Conservation (phyloP, 805 yeast species). For the Metschnikowia koreensis region DNA sequence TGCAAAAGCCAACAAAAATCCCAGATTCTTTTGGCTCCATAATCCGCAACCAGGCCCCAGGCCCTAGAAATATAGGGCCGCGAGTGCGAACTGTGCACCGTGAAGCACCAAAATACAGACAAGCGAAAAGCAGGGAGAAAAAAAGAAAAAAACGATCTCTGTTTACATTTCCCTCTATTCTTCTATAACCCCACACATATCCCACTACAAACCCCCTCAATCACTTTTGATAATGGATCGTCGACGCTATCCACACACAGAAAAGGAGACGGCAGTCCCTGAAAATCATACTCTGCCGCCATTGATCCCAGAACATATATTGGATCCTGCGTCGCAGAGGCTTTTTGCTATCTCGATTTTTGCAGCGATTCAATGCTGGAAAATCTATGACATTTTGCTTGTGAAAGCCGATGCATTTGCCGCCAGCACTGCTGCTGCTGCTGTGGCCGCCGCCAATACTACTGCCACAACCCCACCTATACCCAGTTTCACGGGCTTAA, state of each 20-base stretch:
- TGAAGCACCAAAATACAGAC: not conserved
- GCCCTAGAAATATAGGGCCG: not conserved
- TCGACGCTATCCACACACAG: not conserved
- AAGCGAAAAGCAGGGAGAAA: not conserved
- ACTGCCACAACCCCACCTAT: not conserved
- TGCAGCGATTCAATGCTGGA: conserved; percentile 79
- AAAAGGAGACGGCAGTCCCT: not conserved
- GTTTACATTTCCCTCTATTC: not conserved
- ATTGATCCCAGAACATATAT: conserved; percentile 58
- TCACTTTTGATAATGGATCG: not conserved
- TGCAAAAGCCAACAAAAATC: too few relatives aligned
- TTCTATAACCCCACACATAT: not conserved
- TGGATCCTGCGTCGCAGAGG: conserved; percentile 79
- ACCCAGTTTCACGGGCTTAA: conserved; percentile 36
- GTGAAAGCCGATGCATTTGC: conserved; percentile 45
- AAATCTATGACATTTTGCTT: conserved; percentile 66
- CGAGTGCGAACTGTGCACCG: not conserved
- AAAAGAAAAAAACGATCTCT: not conserved
- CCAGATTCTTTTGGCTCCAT: too few relatives aligned
- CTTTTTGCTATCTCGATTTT: conserved; percentile 64
- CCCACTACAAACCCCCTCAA: not conserved
- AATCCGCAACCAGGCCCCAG: not conserved
- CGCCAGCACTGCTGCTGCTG: not conserved
- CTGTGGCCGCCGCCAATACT: not conserved
- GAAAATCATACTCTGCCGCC: conserved; percentile 11